Evolutionary conservation across 129 eudicot species (phyloP).

Genomic region (Gnaphalium uliginosum): DNA sequence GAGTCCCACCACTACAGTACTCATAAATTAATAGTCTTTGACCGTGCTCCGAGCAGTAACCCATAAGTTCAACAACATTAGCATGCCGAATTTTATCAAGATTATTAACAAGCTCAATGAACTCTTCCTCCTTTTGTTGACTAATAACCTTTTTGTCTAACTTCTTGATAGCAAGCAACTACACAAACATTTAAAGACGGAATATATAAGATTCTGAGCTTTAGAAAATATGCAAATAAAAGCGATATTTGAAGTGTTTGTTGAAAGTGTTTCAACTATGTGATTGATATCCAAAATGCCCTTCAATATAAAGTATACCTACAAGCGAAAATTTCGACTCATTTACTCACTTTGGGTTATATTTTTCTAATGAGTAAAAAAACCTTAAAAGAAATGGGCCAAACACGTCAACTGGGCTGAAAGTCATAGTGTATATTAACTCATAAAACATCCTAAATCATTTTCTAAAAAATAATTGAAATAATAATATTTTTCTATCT

Average conservation of each 20-base stretch:
- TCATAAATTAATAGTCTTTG: constrained; percentile 78
- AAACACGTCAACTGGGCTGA: neutral
- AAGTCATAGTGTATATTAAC: no score
- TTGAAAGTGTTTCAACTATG: neutral
- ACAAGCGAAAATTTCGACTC: no score
- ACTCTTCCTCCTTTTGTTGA: constrained; percentile 81
- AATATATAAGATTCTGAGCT: constrained; percentile 22
- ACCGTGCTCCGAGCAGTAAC: constrained; percentile 91
- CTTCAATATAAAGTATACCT: no score
- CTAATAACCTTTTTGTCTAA: constrained; percentile 71
- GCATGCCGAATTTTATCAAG: constrained; percentile 87
- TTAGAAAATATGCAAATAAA: neutral
- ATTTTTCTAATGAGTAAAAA: no score
- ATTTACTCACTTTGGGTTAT: no score
- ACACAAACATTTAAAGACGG: constrained; percentile 26
- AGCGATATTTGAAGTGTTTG: neutral
- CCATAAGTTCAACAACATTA: constrained; percentile 88
- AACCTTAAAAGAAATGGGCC: no score
- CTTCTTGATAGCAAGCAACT: constrained; percentile 90
- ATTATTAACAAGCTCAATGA: constrained; percentile 74
- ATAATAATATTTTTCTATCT: neutral
- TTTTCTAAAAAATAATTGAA: no score
- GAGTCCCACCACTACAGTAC: constrained; percentile 73
- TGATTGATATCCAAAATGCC: no score
- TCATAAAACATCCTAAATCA: neutral